Conservation (phyloP, 2,329 filamentous ascomycete species). For the Orbilia ellipsospora region DNA sequence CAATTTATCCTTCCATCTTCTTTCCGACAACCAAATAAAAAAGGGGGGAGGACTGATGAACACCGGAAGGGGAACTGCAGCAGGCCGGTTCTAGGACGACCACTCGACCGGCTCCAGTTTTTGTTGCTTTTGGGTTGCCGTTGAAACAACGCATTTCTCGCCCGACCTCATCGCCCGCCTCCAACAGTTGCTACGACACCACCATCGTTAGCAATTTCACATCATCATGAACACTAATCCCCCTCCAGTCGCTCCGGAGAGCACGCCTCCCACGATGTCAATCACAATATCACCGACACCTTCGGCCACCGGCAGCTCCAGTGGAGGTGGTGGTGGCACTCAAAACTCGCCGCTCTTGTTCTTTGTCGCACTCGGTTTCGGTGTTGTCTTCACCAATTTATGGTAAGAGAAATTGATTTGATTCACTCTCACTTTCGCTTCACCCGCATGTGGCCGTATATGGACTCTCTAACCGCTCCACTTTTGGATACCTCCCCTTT, state of each 20-base stretch:
- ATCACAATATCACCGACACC: slow-evolving; percentile 55
- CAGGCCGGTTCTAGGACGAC: slow-evolving; percentile 41
- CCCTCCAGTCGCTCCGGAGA: neutral
- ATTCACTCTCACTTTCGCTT: neutral
- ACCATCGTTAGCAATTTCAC: too few species aligned
- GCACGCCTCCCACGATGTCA: slow-evolving; percentile 56
- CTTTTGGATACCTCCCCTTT: slow-evolving; percentile 6
- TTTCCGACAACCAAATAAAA: neutral
- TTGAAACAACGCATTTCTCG: slow-evolving; percentile 20
- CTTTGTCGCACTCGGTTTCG: slow-evolving; percentile 95
- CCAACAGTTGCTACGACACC: too few species aligned
- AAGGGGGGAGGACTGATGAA: slow-evolving; percentile 21
- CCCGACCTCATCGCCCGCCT: too few species aligned
- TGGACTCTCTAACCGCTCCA: slow-evolving; percentile 53
- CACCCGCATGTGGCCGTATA: slow-evolving; percentile 13
- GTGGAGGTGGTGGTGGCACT: slow-evolving; percentile 62
- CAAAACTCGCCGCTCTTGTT: slow-evolving; percentile 83
- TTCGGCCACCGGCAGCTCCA: slow-evolving; percentile 60
- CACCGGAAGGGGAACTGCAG: slow-evolving; percentile 4
- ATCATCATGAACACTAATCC: slow-evolving; percentile 21
- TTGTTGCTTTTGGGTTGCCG: slow-evolving; percentile 9
- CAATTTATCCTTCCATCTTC: neutral
- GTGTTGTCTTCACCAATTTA: slow-evolving; percentile 97
- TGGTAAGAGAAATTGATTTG: slow-evolving; percentile 73
- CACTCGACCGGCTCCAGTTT: slow-evolving; percentile 16